Conservation (phyloP, 106 monocot genomes). For the Apostasia ramifera region DNA sequence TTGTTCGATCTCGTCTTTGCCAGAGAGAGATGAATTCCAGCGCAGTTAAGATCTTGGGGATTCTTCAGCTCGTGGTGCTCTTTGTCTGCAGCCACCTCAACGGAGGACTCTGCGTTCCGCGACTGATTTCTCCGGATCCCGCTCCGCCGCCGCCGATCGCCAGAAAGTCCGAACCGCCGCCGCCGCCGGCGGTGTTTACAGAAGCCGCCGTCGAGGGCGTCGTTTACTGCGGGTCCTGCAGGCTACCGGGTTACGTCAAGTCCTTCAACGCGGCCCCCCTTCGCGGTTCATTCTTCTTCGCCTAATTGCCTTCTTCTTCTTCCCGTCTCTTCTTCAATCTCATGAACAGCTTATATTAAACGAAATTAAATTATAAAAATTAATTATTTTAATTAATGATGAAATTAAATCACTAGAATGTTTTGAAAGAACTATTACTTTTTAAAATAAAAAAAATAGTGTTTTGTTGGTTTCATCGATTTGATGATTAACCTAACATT, state of each 20-base stretch:
- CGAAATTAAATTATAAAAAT: neutral
- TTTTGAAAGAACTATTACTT: neutral
- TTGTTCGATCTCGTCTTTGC: too few relatives aligned
- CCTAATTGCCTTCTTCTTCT: neutral
- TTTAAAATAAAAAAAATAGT: too few relatives aligned
- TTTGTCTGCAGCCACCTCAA: too few relatives aligned
- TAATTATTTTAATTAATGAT: neutral
- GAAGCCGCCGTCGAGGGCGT: conserved; percentile 23
- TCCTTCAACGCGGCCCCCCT: conserved; percentile 26
- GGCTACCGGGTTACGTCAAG: conserved; percentile 19
- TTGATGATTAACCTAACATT: too few relatives aligned
- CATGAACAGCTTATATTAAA: neutral
- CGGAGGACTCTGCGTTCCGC: too few relatives aligned
- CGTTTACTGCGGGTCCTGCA: conserved; percentile 38
- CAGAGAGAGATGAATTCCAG: too few relatives aligned
- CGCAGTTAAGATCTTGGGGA: too few relatives aligned
- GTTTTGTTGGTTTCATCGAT: too few relatives aligned
- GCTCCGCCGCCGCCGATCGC: neutral
- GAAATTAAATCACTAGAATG: neutral
- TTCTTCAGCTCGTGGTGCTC: too few relatives aligned
- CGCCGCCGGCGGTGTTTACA: neutral
- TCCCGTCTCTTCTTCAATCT: neutral
- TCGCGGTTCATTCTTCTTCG: conserved; percentile 10
- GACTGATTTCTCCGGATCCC: neutral
- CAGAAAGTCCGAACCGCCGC: neutral